phyloP scores from a whole-genome alignment of 1,139 yeast species.

The Magnusiomyces magnusii region DNA sequence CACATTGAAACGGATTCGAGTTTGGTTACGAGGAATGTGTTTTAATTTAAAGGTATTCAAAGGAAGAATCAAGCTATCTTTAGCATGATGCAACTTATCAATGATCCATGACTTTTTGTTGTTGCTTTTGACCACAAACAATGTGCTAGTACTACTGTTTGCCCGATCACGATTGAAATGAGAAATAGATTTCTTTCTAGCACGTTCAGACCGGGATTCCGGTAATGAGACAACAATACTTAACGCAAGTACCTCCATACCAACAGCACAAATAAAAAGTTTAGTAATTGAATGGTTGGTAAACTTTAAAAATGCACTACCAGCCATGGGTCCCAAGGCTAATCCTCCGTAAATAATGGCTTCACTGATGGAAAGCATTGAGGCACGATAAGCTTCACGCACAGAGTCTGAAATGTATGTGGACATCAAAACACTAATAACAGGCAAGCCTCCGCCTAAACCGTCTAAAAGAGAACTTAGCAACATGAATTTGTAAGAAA shows the following conservation, averaged over 20 bases:
- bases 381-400: slow-evolving; percentile 46
- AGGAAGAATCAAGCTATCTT: slow-evolving; percentile 37
- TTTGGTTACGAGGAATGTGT: slow-evolving; percentile 35
- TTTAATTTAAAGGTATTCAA: slow-evolving; percentile 35
- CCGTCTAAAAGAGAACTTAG: slow-evolving; percentile 40
- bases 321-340: slow-evolving; percentile 57
- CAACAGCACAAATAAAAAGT: slow-evolving; percentile 27
- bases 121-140: slow-evolving; percentile 6
- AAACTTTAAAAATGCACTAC: slow-evolving; percentile 37
- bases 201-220: slow-evolving; percentile 49
- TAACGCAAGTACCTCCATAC: slow-evolving; percentile 26
- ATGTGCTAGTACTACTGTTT: not conserved
- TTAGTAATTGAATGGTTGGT: slow-evolving; percentile 24
- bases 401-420: slow-evolving; percentile 62
- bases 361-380: slow-evolving; percentile 47
- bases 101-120: slow-evolving; percentile 2
- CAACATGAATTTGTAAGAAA: slow-evolving; percentile 36
- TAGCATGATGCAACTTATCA: slow-evolving; percentile 2
- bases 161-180: slow-evolving; percentile 5
- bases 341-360: slow-evolving; percentile 56
- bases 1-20: slow-evolving; percentile 40
- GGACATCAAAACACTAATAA: slow-evolving; percentile 46
- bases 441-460: slow-evolving; percentile 48
- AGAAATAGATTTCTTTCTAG: slow-evolving; percentile 39
- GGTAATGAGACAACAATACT: slow-evolving; percentile 40